A percentile compares a stretch with the other conserved stretches of the same genome.
phyloP scores from a whole-genome alignment of 805 yeast genomes.

The Starmerella apicola region DNA sequence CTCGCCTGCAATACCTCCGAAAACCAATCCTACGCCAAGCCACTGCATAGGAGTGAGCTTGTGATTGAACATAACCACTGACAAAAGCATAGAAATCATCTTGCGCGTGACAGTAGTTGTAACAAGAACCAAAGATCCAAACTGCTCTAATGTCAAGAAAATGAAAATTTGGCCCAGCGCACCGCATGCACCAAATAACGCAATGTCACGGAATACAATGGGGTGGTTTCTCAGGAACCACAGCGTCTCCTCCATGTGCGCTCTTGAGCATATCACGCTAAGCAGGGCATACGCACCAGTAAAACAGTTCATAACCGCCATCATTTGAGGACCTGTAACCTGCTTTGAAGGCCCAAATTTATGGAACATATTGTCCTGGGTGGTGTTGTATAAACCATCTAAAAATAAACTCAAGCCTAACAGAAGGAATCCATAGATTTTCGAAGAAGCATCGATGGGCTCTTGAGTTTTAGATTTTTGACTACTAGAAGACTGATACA shows the following conservation, averaged over 20 bases:
- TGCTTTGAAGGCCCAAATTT: conserved; percentile 24
- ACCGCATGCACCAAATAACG: conserved; percentile 63
- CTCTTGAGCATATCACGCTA: conserved; percentile 35
- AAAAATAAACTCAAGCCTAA: conserved; percentile 53
- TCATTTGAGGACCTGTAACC: conserved; percentile 75
- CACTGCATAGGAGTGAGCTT: conserved; percentile 51
- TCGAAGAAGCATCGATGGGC: conserved; percentile 25
- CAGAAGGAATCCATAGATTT: conserved; percentile 45
- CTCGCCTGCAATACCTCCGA: conserved; percentile 76
- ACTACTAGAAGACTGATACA: conserved; percentile 24
- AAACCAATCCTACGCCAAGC: conserved; percentile 67
- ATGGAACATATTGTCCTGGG: conserved; percentile 76
- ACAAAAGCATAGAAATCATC: conserved; percentile 86
- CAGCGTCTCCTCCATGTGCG: conserved; percentile 41
- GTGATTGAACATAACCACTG: conserved; percentile 84
- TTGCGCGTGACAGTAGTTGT: conserved; percentile 94
- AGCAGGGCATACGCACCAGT: conserved; percentile 32
- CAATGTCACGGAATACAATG: conserved; percentile 44
- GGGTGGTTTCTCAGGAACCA: conserved; percentile 42
- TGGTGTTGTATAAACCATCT: conserved; percentile 87
- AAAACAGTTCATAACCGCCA: conserved; percentile 53
- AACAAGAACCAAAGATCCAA: conserved; percentile 73
- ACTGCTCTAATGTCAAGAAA: conserved; percentile 67
- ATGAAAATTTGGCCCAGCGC: conserved; percentile 92
- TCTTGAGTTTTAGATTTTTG: conserved; percentile 22